Base-by-base conservation (phyloP, 768 basidiomycete genomes). In the Calocera viscosa region DNA sequence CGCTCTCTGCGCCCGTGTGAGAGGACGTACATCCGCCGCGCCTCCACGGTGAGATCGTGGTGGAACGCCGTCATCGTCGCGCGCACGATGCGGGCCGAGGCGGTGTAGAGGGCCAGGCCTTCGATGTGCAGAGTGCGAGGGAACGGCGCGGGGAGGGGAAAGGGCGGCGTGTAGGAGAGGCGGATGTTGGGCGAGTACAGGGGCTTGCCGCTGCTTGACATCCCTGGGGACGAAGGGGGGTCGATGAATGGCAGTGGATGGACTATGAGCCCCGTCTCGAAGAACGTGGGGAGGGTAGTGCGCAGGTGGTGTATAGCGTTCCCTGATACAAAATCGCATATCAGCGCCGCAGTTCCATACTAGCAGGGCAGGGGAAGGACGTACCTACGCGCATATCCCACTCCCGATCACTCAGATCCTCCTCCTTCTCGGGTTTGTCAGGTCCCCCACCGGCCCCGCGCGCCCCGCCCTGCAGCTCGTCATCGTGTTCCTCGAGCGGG, bases 371-470 rank as follows among this genome's bases (percentile, higher is more conserved):
- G 35, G 19, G 30, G 38, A 63, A 33, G 64, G 49, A 71, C 76
- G 39, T 67, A 86, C 89, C 88, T 71, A 87, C 88, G 28, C 87
- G 84, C 64, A 90, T 80, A 72, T 89, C 84, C 89, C 89, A 91
- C 71, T 91, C 89, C 7, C 80, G 78, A 73, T 91, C 89, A 0
- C 87, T 82, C 8, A 90, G 63, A 40, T 72, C 72, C 68, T 79
- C 73, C 2, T 70, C 73, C 8, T 67, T 66, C 47, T 65, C 32
- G 16, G 32, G 40, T 19, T 47, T 24, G 8, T 47, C 43, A 47
- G 16, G 43, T 19, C 35, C 35, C 5, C 35, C 35, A 5, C 35
- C 35, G 35, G 35, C 35, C 14, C 35, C 35, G 14, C 35, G 35
- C 35, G 35, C 35, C 35, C 35, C 35, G 35, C 35, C 35, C 35